phyloP scores from a whole-genome alignment of 805 yeast genomes.

The Candida sithepensis region DNA sequence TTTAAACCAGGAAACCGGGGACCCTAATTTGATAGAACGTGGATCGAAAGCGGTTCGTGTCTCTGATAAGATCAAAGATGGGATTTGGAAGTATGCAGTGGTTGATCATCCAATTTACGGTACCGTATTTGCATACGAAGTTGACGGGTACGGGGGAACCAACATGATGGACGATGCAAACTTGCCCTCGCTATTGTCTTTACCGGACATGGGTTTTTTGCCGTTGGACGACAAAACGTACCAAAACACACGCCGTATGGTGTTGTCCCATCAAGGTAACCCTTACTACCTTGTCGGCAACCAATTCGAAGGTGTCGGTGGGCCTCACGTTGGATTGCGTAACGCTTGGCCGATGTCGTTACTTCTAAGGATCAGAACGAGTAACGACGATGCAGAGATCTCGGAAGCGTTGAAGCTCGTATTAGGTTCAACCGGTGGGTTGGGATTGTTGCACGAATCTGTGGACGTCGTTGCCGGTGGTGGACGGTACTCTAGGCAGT shows the following conservation, averaged over 20 bases:
- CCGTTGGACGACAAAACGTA: conserved; percentile 52
- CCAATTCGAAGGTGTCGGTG: conserved; percentile 76
- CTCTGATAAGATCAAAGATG: conserved; percentile 44
- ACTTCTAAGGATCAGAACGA: conserved; percentile 70
- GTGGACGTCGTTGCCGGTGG: conserved; percentile 60
- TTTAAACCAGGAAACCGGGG: no score
- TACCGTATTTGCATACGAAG: conserved; percentile 79
- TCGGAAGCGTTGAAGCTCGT: conserved; percentile 42
- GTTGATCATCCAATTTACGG: conserved; percentile 70
- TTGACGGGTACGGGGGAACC: conserved; percentile 79
- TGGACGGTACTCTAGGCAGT: conserved; percentile 63
- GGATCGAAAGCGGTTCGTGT: conserved; percentile 30
- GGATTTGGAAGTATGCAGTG: conserved; percentile 61
- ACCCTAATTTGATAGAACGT: no score
- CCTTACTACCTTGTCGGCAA: conserved; percentile 71
- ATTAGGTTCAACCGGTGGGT: conserved; percentile 59
- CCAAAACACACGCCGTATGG: conserved; percentile 76
- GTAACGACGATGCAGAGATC: conserved; percentile 70
- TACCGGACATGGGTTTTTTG: conserved; percentile 75
- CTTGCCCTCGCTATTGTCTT: conserved; percentile 73
- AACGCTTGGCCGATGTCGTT: conserved; percentile 92
- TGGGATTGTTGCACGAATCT: conserved; percentile 85
- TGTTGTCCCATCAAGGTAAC: conserved; percentile 63
- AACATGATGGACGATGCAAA: conserved; percentile 89
- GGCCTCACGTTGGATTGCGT: conserved; percentile 81